A percentile compares a stretch with the other conserved stretches of the same genome.
phyloP scores from a whole-genome alignment of 768 basidiomycete species.

The Suillus variegatus region DNA sequence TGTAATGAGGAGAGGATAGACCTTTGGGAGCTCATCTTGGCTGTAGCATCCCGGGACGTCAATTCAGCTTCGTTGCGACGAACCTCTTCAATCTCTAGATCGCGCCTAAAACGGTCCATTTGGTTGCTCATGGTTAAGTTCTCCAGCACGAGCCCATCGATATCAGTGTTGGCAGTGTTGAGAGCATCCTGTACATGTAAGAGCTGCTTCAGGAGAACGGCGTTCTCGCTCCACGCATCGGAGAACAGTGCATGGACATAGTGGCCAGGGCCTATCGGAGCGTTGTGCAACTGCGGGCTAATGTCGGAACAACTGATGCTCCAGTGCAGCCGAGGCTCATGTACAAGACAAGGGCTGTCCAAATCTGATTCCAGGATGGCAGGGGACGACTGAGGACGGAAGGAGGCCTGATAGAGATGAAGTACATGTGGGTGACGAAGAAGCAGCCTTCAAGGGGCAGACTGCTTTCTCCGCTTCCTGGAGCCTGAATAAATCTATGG shows the following conservation, averaged over 20 bases:
- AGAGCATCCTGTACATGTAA: not conserved
- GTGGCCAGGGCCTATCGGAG: not conserved
- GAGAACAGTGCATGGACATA: not conserved
- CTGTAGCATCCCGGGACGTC: not conserved
- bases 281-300: not conserved
- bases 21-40: not conserved
- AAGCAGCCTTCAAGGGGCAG: not conserved
- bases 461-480: not conserved
- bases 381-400: not conserved
- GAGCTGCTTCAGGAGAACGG: not conserved
- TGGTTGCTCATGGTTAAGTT: not conserved
- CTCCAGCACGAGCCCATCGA: not conserved
- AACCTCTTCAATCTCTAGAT: not conserved
- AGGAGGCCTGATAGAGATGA: not conserved
- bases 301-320: not conserved
- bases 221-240: not conserved
- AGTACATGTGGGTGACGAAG: not conserved
- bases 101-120: not conserved
- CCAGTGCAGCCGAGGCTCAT: not conserved
- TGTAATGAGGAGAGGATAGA: not conserved
- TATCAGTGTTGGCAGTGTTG: not conserved
- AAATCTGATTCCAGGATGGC: not conserved
- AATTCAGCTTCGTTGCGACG: constrained; percentile 1
- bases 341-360: not conserved
- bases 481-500: not conserved